phyloP scores from a whole-genome alignment of 1,139 yeast genomes.

The Saccharomycopsis phalli region DNA sequence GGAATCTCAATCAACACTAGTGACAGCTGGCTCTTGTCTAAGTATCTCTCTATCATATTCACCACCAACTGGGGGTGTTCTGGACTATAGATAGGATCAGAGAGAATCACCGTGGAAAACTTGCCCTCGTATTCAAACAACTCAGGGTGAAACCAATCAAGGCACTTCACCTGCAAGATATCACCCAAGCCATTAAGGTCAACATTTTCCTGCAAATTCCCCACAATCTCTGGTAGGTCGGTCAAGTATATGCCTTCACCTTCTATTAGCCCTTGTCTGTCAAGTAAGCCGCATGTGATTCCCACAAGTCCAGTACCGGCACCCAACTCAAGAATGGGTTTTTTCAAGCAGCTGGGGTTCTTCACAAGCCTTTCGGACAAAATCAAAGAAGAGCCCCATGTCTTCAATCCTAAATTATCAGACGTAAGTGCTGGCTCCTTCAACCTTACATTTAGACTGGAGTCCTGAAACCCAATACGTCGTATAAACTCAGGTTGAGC shows the following conservation, averaged over 20 bases:
- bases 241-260: conserved; percentile 52
- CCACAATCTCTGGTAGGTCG: conserved; percentile 69
- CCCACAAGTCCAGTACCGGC: conserved; percentile 89
- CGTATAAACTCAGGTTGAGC: conserved; percentile 70
- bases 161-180: conserved; percentile 21
- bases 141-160: conserved; percentile 60
- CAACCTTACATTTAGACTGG: conserved; percentile 31
- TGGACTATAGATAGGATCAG: conserved; percentile 84
- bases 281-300: conserved; percentile 40
- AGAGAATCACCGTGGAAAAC: conserved; percentile 56
- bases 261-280: conserved; percentile 1
- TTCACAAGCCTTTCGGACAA: conserved; percentile 46
- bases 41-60: conserved; percentile 41
- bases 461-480: conserved; percentile 28
- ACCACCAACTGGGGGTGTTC: conserved; percentile 72
- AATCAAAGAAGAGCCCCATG: conserved; percentile 90
- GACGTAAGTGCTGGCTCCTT: conserved; percentile 81
- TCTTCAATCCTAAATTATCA: conserved; percentile 83
- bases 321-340: conserved; percentile 68
- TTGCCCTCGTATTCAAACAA: conserved; percentile 21
- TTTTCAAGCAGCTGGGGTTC: background rate
- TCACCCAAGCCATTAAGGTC: conserved; percentile 36
- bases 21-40: conserved; percentile 32
- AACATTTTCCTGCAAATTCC: conserved; percentile 55
- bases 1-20: conserved; percentile 68